These are phyloP conservation scores for Mycena polygramma DNA, from an alignment of 768 basidiomycete species.

Conservation along the genomic window DNA sequence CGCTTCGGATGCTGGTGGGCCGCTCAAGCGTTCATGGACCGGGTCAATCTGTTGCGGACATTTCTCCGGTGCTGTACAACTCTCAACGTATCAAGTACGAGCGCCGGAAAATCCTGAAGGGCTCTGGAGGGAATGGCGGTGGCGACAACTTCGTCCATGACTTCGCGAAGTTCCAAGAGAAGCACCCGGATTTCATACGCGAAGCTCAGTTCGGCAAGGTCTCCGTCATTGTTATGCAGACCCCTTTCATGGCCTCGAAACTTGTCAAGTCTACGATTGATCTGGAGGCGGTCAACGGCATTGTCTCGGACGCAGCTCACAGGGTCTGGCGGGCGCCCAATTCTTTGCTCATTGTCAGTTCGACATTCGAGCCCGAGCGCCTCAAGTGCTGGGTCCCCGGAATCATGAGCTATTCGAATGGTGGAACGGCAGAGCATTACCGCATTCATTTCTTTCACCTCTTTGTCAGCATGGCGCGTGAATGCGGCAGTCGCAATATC, in stretches of 20 bases:
- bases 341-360: conserved; percentile 42
- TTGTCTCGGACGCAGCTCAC: conserved; percentile 48
- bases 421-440: conserved; percentile 47
- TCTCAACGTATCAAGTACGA: conserved; percentile 37
- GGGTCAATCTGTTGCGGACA: conserved; percentile 34
- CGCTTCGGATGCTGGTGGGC: conserved; percentile 37
- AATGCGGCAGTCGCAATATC: conserved; percentile 28
- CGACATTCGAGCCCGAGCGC: conserved; percentile 29
- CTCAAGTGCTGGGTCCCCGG: conserved; percentile 50
- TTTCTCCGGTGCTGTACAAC: conserved; percentile 32
- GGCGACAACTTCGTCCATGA: background rate
- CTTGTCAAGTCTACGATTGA: conserved; percentile 20
- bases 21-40: conserved; percentile 37
- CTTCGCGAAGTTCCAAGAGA: background rate
- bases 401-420: conserved; percentile 48
- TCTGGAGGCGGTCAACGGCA: conserved; percentile 39
- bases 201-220: background rate
- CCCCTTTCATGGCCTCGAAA: background rate
- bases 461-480: conserved; percentile 43
- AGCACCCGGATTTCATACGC: background rate
- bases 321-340: conserved; percentile 40
- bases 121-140: background rate
- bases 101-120: conserved; percentile 32
- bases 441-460: conserved; percentile 45
- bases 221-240: background rate